These are phyloP conservation scores for Cercospora zeina DNA, from an alignment of 2,329 filamentous ascomycete genomes.

Conservation along the genomic window DNA sequence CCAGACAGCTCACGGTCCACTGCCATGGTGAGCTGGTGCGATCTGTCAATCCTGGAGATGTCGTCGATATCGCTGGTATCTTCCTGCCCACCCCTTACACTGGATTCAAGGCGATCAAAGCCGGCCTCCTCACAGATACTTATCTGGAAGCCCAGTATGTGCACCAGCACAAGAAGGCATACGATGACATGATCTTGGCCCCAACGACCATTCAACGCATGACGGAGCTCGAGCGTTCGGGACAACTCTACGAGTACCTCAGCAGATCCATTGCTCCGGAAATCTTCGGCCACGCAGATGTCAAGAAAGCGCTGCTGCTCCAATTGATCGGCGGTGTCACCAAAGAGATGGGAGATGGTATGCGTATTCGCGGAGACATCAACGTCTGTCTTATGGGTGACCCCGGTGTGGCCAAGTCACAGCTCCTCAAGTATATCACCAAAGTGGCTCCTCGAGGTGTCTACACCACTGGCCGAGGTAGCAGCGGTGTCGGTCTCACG, in stretches of 20 bases:
- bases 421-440: constrained; percentile 95
- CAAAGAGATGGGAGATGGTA: constrained; percentile 95
- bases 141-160: constrained; percentile 94
- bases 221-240: constrained; percentile 77
- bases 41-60: constrained; percentile 87
- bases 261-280: constrained; percentile 96
- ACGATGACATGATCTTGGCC: constrained; percentile 87
- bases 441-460: constrained; percentile 94
- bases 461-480: constrained; percentile 78
- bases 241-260: constrained; percentile 92
- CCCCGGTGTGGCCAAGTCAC: constrained; percentile 98
- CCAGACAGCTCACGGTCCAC: constrained; percentile 82
- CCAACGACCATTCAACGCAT: constrained; percentile 77
- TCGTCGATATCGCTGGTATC: constrained; percentile 90
- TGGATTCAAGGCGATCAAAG: constrained; percentile 96
- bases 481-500: constrained; percentile 78
- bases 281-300: constrained; percentile 93
- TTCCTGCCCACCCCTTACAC: constrained; percentile 98
- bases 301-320: constrained; percentile 96
- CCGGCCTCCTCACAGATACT: constrained; percentile 93
- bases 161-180: constrained; percentile 95
- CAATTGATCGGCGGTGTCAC: constrained; percentile 93
- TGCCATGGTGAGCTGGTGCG: constrained; percentile 85
- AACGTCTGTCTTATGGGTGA: constrained; percentile 99
- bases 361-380: constrained; percentile 98